Conservation (phyloP, 441 rosid genomes). For the Populus hybrid region DNA sequence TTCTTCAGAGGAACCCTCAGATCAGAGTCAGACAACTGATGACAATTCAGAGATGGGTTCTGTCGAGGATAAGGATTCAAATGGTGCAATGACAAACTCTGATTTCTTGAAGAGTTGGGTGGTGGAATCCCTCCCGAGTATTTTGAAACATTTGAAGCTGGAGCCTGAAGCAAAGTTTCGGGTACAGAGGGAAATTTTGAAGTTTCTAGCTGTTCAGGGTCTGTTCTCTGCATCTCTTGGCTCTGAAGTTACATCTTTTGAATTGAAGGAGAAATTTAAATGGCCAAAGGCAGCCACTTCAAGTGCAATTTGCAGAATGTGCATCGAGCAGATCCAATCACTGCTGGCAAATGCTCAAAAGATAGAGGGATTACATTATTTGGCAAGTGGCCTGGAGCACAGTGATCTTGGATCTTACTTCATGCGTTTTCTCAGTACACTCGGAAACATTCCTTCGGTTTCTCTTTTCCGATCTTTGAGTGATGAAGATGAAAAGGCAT, state of each 20-base stretch:
- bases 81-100: constrained; percentile 45
- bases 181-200: constrained; percentile 80
- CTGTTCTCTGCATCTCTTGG: constrained; percentile 91
- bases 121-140: constrained; percentile 78
- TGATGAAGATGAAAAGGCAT: constrained; percentile 72
- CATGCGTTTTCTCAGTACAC: constrained; percentile 74
- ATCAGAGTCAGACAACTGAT: constrained; percentile 99
- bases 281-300: constrained; percentile 91
- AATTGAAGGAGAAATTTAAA: constrained; percentile 87
- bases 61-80: constrained; percentile 71
- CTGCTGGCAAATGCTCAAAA: constrained; percentile 77
- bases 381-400: constrained; percentile 47
- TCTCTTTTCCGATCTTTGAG: constrained; percentile 75
- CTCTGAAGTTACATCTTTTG: constrained; percentile 92
- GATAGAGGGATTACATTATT: constrained; percentile 47
- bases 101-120: constrained; percentile 86
- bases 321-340: constrained; percentile 88
- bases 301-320: constrained; percentile 64
- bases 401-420: constrained; percentile 82
- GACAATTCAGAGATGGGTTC: constrained; percentile 92
- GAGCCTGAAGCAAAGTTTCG: constrained; percentile 64
- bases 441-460: constrained; percentile 90
- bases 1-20: constrained; percentile 80
- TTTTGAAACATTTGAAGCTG: constrained; percentile 68
- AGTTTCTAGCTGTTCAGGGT: constrained; percentile 94